phyloP scores from a whole-genome alignment of 495 filamentous ascomycete species.

The Hypoxylon cercidicola region DNA sequence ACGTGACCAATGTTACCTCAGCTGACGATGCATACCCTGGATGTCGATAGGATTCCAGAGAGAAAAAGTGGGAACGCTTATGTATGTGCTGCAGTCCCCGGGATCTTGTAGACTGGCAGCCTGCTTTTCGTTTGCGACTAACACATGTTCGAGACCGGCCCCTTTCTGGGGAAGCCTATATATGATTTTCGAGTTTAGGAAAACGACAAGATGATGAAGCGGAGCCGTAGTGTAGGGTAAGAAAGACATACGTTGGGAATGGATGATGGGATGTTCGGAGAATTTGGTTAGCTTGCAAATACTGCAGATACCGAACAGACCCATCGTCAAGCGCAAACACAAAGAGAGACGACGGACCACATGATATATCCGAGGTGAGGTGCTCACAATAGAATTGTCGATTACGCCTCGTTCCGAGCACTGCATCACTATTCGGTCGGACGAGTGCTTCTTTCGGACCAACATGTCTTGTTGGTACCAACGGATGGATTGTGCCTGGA shows the following conservation, averaged over 20 bases:
- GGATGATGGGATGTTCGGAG: constrained; percentile 14
- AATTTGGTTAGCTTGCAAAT: constrained; percentile 1
- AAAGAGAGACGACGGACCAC: not conserved
- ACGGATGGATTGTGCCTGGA: constrained; percentile 2
- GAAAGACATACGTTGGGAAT: constrained; percentile 20
- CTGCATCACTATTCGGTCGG: constrained; percentile 11
- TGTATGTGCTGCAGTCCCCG: constrained; percentile 11
- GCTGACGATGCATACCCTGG: constrained; percentile 32
- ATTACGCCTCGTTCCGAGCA: constrained; percentile 29
- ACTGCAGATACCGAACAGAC: constrained; percentile 3
- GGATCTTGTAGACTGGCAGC: constrained; percentile 21
- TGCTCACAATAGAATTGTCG: not conserved
- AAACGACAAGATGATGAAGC: constrained; percentile 12
- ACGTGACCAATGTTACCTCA: constrained; percentile 42
- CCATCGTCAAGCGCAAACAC: not conserved
- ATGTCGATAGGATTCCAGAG: constrained; percentile 7
- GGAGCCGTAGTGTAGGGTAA: constrained; percentile 7
- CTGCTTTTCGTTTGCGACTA: constrained; percentile 26
- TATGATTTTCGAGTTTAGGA: constrained; percentile 13
- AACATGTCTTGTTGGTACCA: constrained; percentile 1
- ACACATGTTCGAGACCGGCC: constrained; percentile 19
- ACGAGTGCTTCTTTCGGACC: constrained; percentile 13
- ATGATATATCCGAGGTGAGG: constrained; percentile 28
- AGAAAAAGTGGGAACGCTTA: constrained; percentile 20
- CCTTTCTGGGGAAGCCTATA: constrained; percentile 5